These are phyloP conservation scores for Colletotrichum viniferum DNA, from an alignment of 2,329 filamentous ascomycete species.

Conservation along the genomic window DNA sequence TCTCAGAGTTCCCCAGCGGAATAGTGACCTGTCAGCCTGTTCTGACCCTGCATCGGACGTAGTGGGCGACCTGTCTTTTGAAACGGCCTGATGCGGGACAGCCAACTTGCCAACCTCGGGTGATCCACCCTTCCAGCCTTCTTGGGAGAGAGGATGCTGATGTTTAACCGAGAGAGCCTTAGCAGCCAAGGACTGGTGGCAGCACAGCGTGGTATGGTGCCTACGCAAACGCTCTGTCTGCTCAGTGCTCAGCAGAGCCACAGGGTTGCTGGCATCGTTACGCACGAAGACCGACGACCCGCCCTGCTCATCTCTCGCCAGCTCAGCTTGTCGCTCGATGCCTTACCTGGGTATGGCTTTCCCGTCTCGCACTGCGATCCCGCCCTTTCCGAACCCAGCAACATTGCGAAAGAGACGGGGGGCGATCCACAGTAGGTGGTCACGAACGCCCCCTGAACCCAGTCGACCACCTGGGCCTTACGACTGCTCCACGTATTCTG, in stretches of 20 bases:
- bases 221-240: not conserved
- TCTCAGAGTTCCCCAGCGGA: conserved; percentile 17
- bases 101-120: not conserved
- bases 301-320: not conserved
- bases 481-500: conserved; percentile 11
- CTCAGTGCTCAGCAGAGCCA: not conserved
- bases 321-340: not conserved
- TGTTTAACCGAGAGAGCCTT: not conserved
- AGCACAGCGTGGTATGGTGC: not conserved
- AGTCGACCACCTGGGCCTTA: not conserved
- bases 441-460: conserved; percentile 1
- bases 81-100: conserved; percentile 16
- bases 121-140: not conserved
- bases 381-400: conserved; percentile 19
- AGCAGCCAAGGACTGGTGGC: not conserved
- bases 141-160: not conserved
- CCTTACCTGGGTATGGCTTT: not conserved
- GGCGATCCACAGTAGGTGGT: conserved; percentile 3
- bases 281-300: not conserved
- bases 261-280: not conserved
- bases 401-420: not conserved
- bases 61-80: conserved; percentile 6
- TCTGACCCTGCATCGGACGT: conserved; percentile 8
- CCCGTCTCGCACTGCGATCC: not conserved
- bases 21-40: not conserved